Evolutionary conservation across 352 stramenopile genomes (phyloP), one percentile per base, ranked within the genome.

Genomic region (Phytophthora brassicae): DNA sequence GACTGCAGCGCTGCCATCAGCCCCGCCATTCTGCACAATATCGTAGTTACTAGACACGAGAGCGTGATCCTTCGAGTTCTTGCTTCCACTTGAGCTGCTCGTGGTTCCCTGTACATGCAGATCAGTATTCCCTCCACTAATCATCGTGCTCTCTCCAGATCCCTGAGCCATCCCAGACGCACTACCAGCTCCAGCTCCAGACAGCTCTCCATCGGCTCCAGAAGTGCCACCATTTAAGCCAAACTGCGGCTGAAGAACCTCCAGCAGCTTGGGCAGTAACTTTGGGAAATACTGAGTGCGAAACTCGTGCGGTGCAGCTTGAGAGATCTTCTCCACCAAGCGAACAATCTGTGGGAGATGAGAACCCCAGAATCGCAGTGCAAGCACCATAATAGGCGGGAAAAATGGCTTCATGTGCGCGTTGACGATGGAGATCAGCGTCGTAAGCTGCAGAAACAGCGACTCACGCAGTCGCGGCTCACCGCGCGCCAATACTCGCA

Each of bases 391-490:
- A 49, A 99, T 99, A 5, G 88, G 86, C 4, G 90, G 84, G 16
- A 99, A 91, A 74, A 99, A 99, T 20, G 95, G 92, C 46, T 96
- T 90, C 63, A 99, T 90, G 79, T 99, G 92, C 17, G 96, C 80
- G 42, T 97, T 81, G 13, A 99, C 96, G 63, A 99, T 99, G 6
- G 88, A 81, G 26, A 98, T 98, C 16, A 99, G 70, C 44, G 88
- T 94, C 54, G 95, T 97, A 11, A 99, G 79, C 60, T 99, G 95
- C 58, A 99, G 81, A 22, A 99, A 90, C n/a, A 99, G 80, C 44
- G 90, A 97, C 70, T 99, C 96, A 36, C 96, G 84, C 19, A 99
- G 63, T 6, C 89, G 92, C 7, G 86, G 85, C 65, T 98, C 92
- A 45, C 94, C 97, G 33, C 78, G 82, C 11, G 84, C 78, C 36